Base-by-base conservation (phyloP, 352 stramenopile species). In the Phytophthora pini region DNA sequence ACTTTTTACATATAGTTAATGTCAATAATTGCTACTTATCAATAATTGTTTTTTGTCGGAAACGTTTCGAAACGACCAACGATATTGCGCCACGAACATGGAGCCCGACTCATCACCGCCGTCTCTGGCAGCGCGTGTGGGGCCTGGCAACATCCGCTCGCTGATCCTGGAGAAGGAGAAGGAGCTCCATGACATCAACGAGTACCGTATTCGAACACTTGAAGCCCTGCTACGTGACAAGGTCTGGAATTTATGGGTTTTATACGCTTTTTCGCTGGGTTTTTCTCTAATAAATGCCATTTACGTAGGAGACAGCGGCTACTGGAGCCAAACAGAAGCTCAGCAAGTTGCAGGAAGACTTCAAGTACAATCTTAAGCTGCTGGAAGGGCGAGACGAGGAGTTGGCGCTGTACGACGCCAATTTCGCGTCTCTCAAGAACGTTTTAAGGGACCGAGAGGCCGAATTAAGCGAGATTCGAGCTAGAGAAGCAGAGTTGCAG, bases 321-420 rank as follows among this genome's bases (percentile, higher is more conserved):
- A 70, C 65, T 6, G 62, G 69, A 9, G 85, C 87, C 65, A 93
- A 89, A 68, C 74, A 89, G 54, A 86, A 90, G 68, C 86, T 97
- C 15, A 72, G 53, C 59, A 96, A 97, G 61, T 70, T 98, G 26
- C 89, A 96, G 61, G 90, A 97, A 53, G 92, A 98, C 69, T 98
- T 97, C 81, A 92, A 95, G 67, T 97, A 97, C 77, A 97, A 98
- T 62, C 74, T 98, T 43, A 95, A 95, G 77, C 70, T 98, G 8
- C 74, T 97, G 9, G 91, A 96, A 56, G 90, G 89, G n/a, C 84
- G 91, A 32, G 91, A 98, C 61, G 88, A 95, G 56, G 91, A 98
- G 66, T 77, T 98, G 22, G 79, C 80, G 41, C 70, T 92, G 29
- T 97, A 97, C 74, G 91, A 98, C 63, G 77, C 77, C 38, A 92